Evolutionary conservation across 2,329 filamentous ascomycete genomes (phyloP).

Genomic region (Phyllosticta ampelicida): DNA sequence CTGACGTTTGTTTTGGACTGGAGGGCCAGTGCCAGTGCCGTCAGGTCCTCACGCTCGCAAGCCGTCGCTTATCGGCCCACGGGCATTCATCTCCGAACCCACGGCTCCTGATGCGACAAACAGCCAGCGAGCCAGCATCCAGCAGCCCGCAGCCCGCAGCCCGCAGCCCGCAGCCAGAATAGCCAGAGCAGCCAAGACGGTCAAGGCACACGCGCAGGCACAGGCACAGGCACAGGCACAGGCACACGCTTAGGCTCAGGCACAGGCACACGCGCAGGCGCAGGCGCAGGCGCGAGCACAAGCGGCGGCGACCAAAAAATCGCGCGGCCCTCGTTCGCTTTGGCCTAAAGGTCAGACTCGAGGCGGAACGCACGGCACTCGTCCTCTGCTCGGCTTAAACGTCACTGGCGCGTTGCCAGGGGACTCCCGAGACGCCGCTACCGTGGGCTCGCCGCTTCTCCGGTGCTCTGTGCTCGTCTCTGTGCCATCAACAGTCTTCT

Average conservation of each 20-base stretch:
- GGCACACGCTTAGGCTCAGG: no score
- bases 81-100: constrained; percentile 4
- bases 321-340: constrained; percentile 9
- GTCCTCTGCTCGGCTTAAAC: constrained; percentile 7
- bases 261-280: constrained; percentile 2
- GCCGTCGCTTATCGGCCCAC: constrained; percentile 7
- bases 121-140: no score
- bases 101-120: constrained; percentile 1
- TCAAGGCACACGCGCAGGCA: no score
- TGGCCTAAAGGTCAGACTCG: constrained; percentile 2
- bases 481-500: constrained; percentile 2
- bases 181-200: no score
- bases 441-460: neutral
- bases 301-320: constrained; percentile 9
- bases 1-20: constrained; percentile 7
- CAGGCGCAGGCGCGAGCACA: constrained; percentile 4
- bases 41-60: neutral
- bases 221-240: no score
- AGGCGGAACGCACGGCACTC: constrained; percentile 9
- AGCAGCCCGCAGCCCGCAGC: no score
- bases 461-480: neutral
- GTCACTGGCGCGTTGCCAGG: constrained; percentile 9
- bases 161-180: no score
- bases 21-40: no score
- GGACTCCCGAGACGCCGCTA: constrained; percentile 4